phyloP scores from a whole-genome alignment of 2,329 filamentous ascomycete genomes.

The Diaporthe nobilis region DNA sequence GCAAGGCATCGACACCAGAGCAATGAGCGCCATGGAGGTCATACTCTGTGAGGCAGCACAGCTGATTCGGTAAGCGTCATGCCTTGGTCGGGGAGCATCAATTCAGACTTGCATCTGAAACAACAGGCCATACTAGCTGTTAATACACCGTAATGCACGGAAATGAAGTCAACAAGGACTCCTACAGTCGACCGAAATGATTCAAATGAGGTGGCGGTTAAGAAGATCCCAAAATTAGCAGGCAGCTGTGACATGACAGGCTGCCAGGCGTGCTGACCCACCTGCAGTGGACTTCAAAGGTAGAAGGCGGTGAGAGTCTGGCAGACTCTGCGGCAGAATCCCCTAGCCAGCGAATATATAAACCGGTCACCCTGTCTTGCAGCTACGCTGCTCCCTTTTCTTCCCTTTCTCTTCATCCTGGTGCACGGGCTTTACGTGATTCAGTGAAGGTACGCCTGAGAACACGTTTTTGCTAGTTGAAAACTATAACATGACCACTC shows the following conservation, averaged over 20 bases:
- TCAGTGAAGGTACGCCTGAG: slow-evolving; percentile 91
- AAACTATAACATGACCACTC: slow-evolving; percentile 88
- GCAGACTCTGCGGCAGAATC: slow-evolving; percentile 9
- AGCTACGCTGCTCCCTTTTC: slow-evolving; percentile 46
- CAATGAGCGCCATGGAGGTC: too few species aligned
- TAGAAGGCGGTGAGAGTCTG: background rate
- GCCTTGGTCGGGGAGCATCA: too few species aligned
- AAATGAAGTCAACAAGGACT: background rate
- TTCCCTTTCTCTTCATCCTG: slow-evolving; percentile 67
- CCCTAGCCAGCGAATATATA: slow-evolving; percentile 39
- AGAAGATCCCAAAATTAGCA: background rate
- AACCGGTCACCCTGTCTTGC: slow-evolving; percentile 35
- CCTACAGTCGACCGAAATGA: background rate
- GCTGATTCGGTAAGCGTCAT: background rate
- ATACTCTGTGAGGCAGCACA: background rate
- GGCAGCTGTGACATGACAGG: too few species aligned
- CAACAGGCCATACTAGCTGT: background rate
- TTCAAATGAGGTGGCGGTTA: background rate
- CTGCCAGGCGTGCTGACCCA: background rate
- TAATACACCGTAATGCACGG: background rate
- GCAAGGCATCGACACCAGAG: too few species aligned
- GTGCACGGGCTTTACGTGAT: slow-evolving; percentile 86
- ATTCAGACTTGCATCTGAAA: background rate
- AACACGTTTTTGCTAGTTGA: slow-evolving; percentile 92
- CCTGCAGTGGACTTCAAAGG: background rate